Evolutionary conservation across 306 rosid genomes (phyloP).

Genomic region (Quercus aquifolioides): DNA sequence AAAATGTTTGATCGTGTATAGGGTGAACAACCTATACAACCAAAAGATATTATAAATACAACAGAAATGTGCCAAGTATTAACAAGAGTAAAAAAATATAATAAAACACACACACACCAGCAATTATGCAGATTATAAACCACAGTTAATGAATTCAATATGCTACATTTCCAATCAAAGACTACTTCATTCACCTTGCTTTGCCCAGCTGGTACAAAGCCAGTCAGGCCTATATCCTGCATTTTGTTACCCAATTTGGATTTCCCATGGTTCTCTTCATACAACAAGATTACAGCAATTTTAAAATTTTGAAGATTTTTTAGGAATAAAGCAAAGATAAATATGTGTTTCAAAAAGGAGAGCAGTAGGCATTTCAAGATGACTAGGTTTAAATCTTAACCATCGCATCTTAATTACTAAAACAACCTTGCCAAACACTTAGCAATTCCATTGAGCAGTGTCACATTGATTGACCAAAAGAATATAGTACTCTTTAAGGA

Average conservation of each 20-base stretch:
- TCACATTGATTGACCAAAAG: not conserved
- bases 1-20: constrained; percentile 70
- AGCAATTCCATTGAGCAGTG: not conserved
- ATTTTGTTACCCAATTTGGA: not conserved
- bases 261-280: not conserved
- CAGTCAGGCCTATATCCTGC: not conserved
- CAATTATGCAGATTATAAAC: not conserved
- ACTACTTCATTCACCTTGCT: not conserved
- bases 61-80: not conserved
- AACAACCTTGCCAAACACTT: not conserved
- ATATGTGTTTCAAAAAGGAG: not conserved
- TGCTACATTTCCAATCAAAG: not conserved
- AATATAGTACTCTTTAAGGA: not conserved
- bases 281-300: not conserved
- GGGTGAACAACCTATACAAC: constrained; percentile 59
- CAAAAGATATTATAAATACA: not conserved
- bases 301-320: not conserved
- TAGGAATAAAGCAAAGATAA: not conserved
- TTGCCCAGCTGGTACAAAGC: not conserved
- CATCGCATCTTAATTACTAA: not conserved
- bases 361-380: not conserved
- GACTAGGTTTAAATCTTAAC: not conserved
- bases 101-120: not conserved
- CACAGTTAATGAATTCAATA: too few species aligned
- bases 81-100: too few species aligned